These are phyloP conservation scores for Casuarina glauca DNA, from an alignment of 306 rosid species.

Conservation along the genomic window DNA sequence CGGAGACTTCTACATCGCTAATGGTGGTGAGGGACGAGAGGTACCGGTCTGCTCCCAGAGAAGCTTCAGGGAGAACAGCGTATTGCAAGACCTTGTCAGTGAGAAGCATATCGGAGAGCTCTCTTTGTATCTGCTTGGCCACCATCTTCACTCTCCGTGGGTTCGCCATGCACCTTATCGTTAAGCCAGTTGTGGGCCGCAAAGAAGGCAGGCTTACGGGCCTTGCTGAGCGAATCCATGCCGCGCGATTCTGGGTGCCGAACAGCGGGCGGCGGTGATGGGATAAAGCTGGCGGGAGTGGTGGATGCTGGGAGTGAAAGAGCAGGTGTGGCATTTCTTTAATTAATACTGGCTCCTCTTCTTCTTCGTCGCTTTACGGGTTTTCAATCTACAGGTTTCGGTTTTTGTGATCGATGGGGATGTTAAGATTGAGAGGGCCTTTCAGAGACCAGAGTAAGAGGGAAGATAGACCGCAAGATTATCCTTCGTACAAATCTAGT, in stretches of 20 bases:
- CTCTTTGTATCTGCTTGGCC: slow-evolving; percentile 85
- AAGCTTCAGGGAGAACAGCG: slow-evolving; percentile 84
- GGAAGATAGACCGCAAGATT: too few relatives aligned
- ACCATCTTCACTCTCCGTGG: slow-evolving; percentile 93
- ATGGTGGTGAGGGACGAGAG: slow-evolving; percentile 91
- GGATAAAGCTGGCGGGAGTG: slow-evolving; percentile 23
- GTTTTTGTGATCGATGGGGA: neutral
- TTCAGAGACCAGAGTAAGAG: too few relatives aligned
- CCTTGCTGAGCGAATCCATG: slow-evolving; percentile 30
- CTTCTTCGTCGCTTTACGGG: neutral
- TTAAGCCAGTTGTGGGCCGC: slow-evolving; percentile 15
- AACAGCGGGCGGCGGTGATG: neutral
- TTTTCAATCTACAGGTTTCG: neutral
- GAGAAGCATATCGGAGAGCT: slow-evolving; percentile 86
- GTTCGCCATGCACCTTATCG: slow-evolving; percentile 78
- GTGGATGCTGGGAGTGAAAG: slow-evolving; percentile 34
- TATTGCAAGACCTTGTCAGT: slow-evolving; percentile 74
- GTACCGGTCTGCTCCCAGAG: slow-evolving; percentile 82
- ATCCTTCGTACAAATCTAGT: too few relatives aligned
- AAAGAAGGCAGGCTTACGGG: slow-evolving; percentile 15
- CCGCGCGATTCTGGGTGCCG: slow-evolving; percentile 23
- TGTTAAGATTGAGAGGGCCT: neutral
- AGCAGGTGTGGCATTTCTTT: slow-evolving; percentile 49
- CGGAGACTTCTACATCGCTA: slow-evolving; percentile 80
- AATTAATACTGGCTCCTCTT: slow-evolving; percentile 1